Base-by-base conservation (phyloP, 306 rosid genomes). In the Quercus alba region DNA sequence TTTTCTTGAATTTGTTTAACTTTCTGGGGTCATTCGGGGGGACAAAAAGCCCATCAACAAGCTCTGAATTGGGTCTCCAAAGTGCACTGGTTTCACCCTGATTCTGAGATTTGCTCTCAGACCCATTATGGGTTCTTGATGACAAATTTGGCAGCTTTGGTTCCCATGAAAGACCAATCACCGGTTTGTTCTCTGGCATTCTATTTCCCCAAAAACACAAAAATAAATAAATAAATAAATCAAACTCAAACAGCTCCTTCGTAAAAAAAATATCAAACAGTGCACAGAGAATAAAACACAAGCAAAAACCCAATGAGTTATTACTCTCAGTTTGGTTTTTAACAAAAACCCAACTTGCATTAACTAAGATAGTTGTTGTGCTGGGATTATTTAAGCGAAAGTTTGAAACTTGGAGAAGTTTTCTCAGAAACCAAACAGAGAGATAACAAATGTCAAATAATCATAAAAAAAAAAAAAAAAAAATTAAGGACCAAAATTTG, bases 21-120 rank as follows among this genome's bases (percentile, higher is more conserved):
- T 87, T 93, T 85, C 75, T 85, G 6, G 93, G 94, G 83, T 91
- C 79, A 11, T 79, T 93, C 0, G 98, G 93, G 0, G 96, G 95
- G 82, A 95, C 92, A 11, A 88, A 91, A 41, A 94, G 93, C 19
- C 97, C 97, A 77, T 90, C 92, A 59, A 94, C 88, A 61, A 95
- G 94, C 87, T 93, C 88, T 1, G 88, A 31, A 56, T 77, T 85
- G 46, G 91, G 85, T 86, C 87, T 91, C 94, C 92, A 91, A 78
- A 87, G 83, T 21, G 67, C 56, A 72, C 77, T 81, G 61, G 77
- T 74, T 73, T 85, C 86, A 30, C 83, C 78, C 19, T 81, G 83
- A 11, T 35, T 68, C 57, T 72, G 86, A 62, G 87, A 71, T 71
- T 84, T 85, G 23, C 56, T 18, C 71, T 12, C 59, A 71, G 88